Conservation (phyloP, 2,329 filamentous ascomycete species). For the Colletotrichum costaricense region DNA sequence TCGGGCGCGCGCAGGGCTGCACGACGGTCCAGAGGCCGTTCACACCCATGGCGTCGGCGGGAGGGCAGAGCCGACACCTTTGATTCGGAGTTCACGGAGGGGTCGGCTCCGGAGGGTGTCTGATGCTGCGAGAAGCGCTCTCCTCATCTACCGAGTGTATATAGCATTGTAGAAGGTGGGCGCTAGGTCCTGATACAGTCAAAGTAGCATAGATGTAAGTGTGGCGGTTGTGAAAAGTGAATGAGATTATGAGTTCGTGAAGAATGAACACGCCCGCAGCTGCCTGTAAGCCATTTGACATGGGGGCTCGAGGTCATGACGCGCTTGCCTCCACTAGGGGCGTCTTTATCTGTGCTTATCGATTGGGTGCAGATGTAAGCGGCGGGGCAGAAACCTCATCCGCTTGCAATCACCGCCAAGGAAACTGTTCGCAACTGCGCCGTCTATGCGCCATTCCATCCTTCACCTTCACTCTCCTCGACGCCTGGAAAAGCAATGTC, state of each 20-base stretch:
- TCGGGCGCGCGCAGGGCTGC: slow-evolving; percentile 93
- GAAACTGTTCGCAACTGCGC: neutral
- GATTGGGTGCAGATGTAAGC: slow-evolving; percentile 8
- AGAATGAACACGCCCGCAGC: neutral
- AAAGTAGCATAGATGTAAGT: neutral
- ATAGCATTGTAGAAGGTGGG: slow-evolving; percentile 23
- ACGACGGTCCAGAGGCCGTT: slow-evolving; percentile 97
- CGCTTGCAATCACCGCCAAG: neutral
- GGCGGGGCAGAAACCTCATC: neutral
- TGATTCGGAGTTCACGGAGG: slow-evolving; percentile 25
- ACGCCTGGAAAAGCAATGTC: slow-evolving; percentile 6
- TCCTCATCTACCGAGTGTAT: slow-evolving; percentile 28
- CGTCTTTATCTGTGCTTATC: slow-evolving; percentile 30
- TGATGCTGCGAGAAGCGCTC: slow-evolving; percentile 27
- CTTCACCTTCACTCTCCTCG: neutral
- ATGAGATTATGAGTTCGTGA: slow-evolving; percentile 20
- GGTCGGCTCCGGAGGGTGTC: neutral
- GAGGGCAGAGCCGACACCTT: neutral
- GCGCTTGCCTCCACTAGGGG: slow-evolving; percentile 25
- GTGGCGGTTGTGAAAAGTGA: neutral
- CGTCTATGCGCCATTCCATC: neutral
- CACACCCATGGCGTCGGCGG: slow-evolving; percentile 82
- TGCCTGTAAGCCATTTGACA: slow-evolving; percentile 20
- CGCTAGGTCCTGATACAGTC: neutral
- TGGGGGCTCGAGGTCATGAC: slow-evolving; percentile 27